Percentiles rank a stretch among this genome's conserved stretches.
Evolutionary conservation across 768 basidiomycete species (phyloP).

Genomic region (Lanmaoa rubissima): DNA sequence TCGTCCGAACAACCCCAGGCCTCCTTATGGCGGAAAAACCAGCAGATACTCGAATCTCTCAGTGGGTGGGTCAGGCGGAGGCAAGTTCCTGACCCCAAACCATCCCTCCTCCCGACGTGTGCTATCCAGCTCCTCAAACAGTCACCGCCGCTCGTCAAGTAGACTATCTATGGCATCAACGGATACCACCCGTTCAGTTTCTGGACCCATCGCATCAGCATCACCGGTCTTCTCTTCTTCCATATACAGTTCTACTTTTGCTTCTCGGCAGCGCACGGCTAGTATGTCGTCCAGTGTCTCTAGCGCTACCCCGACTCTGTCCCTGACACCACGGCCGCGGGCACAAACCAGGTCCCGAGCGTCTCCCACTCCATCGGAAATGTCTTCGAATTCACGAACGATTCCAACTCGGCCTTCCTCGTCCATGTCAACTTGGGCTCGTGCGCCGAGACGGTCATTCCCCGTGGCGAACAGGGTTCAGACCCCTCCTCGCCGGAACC

Average conservation of each 20-base stretch:
- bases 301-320: conserved; percentile 31
- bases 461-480: conserved; percentile 41
- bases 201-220: conserved; percentile 56
- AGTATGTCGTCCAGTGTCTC: conserved; percentile 53
- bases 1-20: conserved; percentile 11
- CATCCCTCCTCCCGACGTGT: conserved; percentile 45
- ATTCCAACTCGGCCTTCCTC: conserved; percentile 40
- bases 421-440: conserved; percentile 63
- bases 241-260: conserved; percentile 64
- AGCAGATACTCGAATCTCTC: conserved; percentile 33
- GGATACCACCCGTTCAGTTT: conserved; percentile 61
- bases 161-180: conserved; percentile 46
- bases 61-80: conserved; percentile 33
- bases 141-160: conserved; percentile 53
- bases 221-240: conserved; percentile 31
- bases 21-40: conserved; percentile 24
- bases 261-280: conserved; percentile 79
- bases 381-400: conserved; percentile 50
- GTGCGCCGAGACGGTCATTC: conserved; percentile 64
- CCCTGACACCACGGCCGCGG: conserved; percentile 37
- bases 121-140: conserved; percentile 46
- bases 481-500: conserved; percentile 46
- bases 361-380: conserved; percentile 67
- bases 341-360: conserved; percentile 44
- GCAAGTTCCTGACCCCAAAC: conserved; percentile 47